Conservation (phyloP, 257 asterid genomes). For the Solanum raphanifolium region DNA sequence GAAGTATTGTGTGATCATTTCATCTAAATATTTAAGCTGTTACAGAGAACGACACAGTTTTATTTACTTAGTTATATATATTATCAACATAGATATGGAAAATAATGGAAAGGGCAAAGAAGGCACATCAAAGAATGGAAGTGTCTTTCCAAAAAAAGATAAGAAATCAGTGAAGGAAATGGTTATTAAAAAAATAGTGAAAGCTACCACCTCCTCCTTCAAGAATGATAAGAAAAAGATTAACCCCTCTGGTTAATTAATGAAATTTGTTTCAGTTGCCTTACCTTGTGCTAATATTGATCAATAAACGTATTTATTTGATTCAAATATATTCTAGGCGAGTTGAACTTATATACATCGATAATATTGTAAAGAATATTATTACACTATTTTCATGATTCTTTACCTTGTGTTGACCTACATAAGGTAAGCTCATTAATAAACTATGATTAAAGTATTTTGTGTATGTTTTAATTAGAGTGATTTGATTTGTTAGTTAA, state of each 20-base stretch:
- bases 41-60: no score
- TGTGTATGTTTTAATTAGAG: background rate
- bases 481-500: background rate
- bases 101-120: background rate
- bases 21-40: no score
- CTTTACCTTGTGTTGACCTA: background rate
- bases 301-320: no score
- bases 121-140: background rate
- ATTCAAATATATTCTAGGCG: background rate
- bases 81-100: background rate
- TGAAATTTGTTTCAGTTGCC: background rate
- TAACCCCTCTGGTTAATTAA: background rate
- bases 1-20: no score
- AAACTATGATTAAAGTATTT: background rate
- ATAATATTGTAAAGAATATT: background rate
- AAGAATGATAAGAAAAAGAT: background rate
- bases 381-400: background rate
- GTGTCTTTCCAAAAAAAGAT: background rate
- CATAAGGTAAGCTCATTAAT: background rate
- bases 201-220: background rate
- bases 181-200: background rate
- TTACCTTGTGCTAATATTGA: background rate
- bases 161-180: background rate
- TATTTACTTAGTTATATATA: no score
- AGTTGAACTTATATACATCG: background rate